Percentiles rank a stretch among this genome's conserved stretches.
These are phyloP conservation scores for Caryopteris hybrid DNA, from an alignment of 305 asterid genomes.

Conservation along the genomic window DNA sequence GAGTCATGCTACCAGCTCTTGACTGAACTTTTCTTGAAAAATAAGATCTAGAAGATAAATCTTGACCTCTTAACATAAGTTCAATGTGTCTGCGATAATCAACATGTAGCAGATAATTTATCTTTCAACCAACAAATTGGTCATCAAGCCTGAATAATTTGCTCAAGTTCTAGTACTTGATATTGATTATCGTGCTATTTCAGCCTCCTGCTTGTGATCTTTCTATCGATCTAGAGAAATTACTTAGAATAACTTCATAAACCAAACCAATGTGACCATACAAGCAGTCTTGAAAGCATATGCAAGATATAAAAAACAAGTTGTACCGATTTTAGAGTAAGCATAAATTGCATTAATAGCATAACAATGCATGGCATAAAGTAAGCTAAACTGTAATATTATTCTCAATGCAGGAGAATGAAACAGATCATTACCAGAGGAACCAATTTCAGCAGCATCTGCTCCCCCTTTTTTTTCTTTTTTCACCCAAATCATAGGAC, in stretches of 20 bases:
- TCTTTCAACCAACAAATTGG: not conserved
- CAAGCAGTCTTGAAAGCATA: not conserved
- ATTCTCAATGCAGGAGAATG: not conserved
- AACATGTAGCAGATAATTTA: not conserved
- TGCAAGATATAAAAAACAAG: not conserved
- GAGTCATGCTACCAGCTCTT: not conserved
- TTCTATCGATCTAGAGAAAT: not conserved
- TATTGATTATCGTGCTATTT: not conserved
- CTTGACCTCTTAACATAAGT: not conserved
- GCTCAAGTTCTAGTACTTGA: not conserved
- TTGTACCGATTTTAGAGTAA: not conserved
- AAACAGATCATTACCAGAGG: conserved; percentile 28
- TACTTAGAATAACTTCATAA: not conserved
- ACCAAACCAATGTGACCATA: not conserved
- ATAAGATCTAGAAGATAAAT: not conserved
- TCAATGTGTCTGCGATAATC: not conserved
- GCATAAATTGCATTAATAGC: not conserved
- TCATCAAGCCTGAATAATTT: not conserved
- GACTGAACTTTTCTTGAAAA: not conserved
- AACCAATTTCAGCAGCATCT: conserved; percentile 28
- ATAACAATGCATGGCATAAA: not conserved
- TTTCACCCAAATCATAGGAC: conserved; percentile 47
- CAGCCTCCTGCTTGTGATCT: not conserved
- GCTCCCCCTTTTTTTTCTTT: conserved; percentile 34
- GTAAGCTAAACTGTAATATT: not conserved